Evolutionary conservation across 208 protist genomes (phyloP).

Genomic region (Phytomonas sp.): DNA sequence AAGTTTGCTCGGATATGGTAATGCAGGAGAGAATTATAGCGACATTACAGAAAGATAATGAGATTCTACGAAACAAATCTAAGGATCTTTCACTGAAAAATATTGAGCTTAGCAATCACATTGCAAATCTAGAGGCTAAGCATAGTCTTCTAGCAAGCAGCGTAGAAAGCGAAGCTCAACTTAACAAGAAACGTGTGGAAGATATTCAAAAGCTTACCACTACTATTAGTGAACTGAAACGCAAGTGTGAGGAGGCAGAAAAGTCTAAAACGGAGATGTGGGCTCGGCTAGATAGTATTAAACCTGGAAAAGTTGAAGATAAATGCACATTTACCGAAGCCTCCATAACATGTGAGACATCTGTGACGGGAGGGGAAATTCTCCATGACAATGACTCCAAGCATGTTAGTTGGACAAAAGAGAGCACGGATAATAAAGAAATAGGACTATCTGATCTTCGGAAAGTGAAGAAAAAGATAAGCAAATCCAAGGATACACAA

Average conservation of each 20-base stretch:
- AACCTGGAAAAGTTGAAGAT: neutral
- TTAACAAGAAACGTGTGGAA: slow-evolving; percentile 33
- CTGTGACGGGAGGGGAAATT: neutral
- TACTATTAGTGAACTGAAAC: neutral
- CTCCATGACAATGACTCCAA: neutral
- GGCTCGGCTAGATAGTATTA: neutral
- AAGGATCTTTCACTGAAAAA: slow-evolving; percentile 23
- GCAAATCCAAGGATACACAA: slow-evolving; percentile 1
- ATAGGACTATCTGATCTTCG: neutral
- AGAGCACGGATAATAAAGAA: neutral
- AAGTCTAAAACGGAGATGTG: slow-evolving; percentile 4
- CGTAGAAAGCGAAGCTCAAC: slow-evolving; percentile 26
- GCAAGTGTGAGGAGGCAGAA: slow-evolving; percentile 9
- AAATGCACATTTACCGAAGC: neutral
- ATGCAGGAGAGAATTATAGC: slow-evolving; percentile 68
- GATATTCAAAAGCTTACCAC: slow-evolving; percentile 16
- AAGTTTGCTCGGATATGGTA: slow-evolving; percentile 25
- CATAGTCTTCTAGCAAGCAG: slow-evolving; percentile 48
- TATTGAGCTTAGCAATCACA: slow-evolving; percentile 35
- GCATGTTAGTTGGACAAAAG: neutral
- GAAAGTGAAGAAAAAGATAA: slow-evolving; percentile 5
- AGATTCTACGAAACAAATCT: slow-evolving; percentile 35
- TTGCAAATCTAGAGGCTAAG: slow-evolving; percentile 61
- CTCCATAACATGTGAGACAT: neutral
- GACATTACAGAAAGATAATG: slow-evolving; percentile 65